Percentiles rank a stretch among this genome's conserved stretches.
Evolutionary conservation across 2,329 filamentous ascomycete genomes (phyloP).

Genomic region (Paracoccidioides lutzii): DNA sequence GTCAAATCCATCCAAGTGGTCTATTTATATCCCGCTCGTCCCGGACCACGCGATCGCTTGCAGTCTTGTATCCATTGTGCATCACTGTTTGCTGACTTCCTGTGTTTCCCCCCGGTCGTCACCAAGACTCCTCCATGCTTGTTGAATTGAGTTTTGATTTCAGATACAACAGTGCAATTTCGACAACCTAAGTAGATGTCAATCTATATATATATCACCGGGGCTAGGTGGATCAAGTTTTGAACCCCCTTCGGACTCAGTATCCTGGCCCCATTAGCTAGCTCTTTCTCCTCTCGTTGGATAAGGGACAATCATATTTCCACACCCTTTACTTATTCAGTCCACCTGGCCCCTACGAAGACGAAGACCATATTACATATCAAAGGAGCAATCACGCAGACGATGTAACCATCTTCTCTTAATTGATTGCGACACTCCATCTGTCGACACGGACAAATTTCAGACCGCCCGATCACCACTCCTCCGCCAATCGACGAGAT

Average conservation of each 20-base stretch:
- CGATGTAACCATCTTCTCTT: not conserved
- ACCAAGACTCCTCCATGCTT: too few relatives aligned
- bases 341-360: not conserved
- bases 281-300: not conserved
- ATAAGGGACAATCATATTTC: not conserved
- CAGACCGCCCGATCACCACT: conserved; percentile 1
- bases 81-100: too few relatives aligned
- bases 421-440: not conserved
- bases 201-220: not conserved
- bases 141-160: not conserved
- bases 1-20: too few relatives aligned
- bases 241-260: not conserved
- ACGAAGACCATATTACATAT: not conserved
- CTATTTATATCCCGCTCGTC: too few relatives aligned
- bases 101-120: too few relatives aligned
- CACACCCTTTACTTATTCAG: not conserved
- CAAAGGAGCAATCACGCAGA: not conserved
- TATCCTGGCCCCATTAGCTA: not conserved
- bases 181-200: not conserved
- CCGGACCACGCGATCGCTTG: too few relatives aligned
- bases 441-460: conserved; percentile 2
- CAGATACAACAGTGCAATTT: not conserved
- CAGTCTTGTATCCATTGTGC: too few relatives aligned
- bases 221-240: not conserved
- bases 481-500: conserved; percentile 1